Evolutionary conservation across 2,329 filamentous ascomycete genomes (phyloP), one percentile per base, ranked within the genome.

Genomic region (Saccharata proteae): DNA sequence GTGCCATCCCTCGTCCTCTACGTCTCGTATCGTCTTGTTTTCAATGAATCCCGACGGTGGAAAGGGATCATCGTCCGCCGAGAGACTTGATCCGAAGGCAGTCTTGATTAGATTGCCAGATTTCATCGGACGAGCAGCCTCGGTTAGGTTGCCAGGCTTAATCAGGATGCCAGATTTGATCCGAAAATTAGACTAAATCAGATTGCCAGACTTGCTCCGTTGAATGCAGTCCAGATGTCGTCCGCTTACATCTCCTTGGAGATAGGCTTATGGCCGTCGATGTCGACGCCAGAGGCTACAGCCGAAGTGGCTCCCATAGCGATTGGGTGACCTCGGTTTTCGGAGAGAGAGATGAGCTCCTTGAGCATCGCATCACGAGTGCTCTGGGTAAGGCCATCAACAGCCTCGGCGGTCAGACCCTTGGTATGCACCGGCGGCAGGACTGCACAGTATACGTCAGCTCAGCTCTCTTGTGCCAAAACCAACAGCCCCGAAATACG

Each of bases 371-470:
- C 50, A 11, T 49, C 46, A 26, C 45, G 36, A 12, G 49, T 53
- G 32, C 40, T 44, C 34, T 47, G 45, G 11, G 48, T 42, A 21
- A 58, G 37, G 3, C 31, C 39, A 34, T 57, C 50, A 5, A 53
- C 53, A 39, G 57, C 49, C 5, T 48, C 52, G 3, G 47, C 36
- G 1, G 45, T 50, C 22, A 49, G 34, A 3, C 54, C 54, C 24
- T 43, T 51, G 5, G 54, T 58, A 3, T 42, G 44, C 22, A 58
- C 54, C 2, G 54, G 44, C 5, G 54, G 54, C 11, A 58, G 38
- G 2, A 57, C 38, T 35, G 22, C 13, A 17, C n/a, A 18, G 6
- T 4, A 2, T 7, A 5, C 2, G 13, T 36, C 18, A 36, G 18
- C 17, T 26, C 11, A 26, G 14, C 25, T n/a, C 9, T 12, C 11